Base-by-base conservation (phyloP, 345 rosid species). In the Dipteronia dyeriana region DNA sequence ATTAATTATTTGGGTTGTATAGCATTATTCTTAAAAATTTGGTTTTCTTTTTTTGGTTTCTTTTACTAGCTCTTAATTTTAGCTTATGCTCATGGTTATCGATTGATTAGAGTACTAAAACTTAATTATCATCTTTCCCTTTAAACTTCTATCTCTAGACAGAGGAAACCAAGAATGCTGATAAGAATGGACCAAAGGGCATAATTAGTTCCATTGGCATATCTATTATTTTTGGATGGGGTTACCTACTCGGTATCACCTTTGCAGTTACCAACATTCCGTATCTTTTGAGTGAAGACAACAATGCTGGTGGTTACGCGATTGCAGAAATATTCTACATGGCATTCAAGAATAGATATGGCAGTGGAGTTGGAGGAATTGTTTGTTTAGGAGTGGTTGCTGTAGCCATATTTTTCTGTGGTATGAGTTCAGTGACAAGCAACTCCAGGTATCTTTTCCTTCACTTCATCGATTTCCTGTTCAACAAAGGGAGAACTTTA, bases 391-490 rank as follows among this genome's bases (percentile, higher is more conserved):
- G 97, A 56, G 83, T 96, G 26, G 90, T 92, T 75, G 97, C 90
- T 3, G 78, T 94, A n/a, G 98, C 98, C 80, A 90, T 96, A 70
- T 96, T 96, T 70, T 96, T 94, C 89, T 96, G 99, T 66, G 99
- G 98, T 75, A 96, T 96, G 99, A 92, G 99, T 75, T 94, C 97
- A 1, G 83, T 96, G 14, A 96, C 99, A 59, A 96, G 99, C 88
- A 96, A 96, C 80, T 94, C 99, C 56, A 92, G 98, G 98, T 92
- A 81, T 8, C 54, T 45, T 25, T 10, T 10, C 41, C 19, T 74
- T 71, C 14, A 8, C 22, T 2, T 11, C 34, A 41, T 41, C 49
- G 26, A 9, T 17, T 51, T 34, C 51, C 9, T 8, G 49, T 22
- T 61, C 19, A 9, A 25, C 4, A 43, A 9, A 65, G n/a, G 47